Evolutionary conservation across 148 eudicot species (phyloP), one percentile per base, ranked within the genome.

Genomic region (Rheum nobile): DNA sequence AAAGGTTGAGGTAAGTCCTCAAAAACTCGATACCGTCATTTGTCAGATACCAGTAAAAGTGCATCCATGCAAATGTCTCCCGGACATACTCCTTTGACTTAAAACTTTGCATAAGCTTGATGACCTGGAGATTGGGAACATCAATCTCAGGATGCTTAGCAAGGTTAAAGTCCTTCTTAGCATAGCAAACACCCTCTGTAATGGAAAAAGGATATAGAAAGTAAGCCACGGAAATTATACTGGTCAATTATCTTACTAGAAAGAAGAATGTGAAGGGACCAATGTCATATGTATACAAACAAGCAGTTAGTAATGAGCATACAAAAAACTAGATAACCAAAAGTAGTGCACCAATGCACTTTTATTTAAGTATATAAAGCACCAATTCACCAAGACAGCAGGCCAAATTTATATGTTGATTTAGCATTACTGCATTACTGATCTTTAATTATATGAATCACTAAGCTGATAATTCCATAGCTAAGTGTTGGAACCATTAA

Each of bases 21-120:
- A 91, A 83, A 80, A 94, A 94, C 82, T 94, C 98, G 43, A 94
- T 94, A 24, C 98, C 98, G 61, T 89, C 97, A 57, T 94, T 91
- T 0, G 98, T 94, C 17, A 94, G 83, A 76, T 75, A 94, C 98
- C 98, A 94, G 83, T 94, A 94, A 57, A 89, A 89, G 72, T 94
- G 96, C 98, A 94, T 94, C 98, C 98, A 94, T 0, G 98, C 98
- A 43, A 94, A 94, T 39, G 98, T 94, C 85, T 94, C 97, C 0
- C 90, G 83, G 21, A 94, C 98, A 72, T 89, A 90, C 83, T 90
- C 91, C 85, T 83, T 90, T 0, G 90, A 88, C 67, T 90, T 90
- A 75, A 88, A 90, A 85, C 97, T 88, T 82, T 88, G 95, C 97
- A 91, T 88, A 59, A 93, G 88, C 92, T 86, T 90, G 47, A 90